Evolutionary conservation across 345 rosid genomes (phyloP), one percentile per base, ranked within the genome.

Genomic region (Turnera subulata): DNA sequence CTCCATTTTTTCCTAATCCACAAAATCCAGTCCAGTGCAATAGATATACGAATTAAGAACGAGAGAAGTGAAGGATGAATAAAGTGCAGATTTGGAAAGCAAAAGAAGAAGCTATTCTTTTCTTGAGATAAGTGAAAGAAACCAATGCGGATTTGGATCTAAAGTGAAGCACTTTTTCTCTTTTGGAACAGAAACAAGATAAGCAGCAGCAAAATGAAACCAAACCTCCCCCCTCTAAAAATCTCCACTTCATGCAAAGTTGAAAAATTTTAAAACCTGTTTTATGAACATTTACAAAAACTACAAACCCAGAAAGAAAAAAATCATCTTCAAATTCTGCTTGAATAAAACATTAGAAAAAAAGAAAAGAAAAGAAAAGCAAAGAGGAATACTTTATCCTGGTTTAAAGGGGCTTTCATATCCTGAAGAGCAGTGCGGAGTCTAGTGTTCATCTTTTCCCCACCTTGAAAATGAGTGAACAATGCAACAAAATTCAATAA

Each of bases 331-430:
- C 51, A 54, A 44, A 63, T n/a, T 54, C 53, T 16, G 44, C 20
- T 51, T 58, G 58, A 22, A 47, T 43, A 39, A 49, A 54, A 37
- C 21, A 39, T 3, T 29, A 16, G 50, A 62, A 64, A 53, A 47
- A 40, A 26, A 6, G 37, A 44, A 13, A 68, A 35, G 6, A 45
- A 21, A 29, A 47, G 51, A 42, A 49, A 51, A 53, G 54, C 48
- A 50, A 35, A 55, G 1, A 25, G 26, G 22, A 37, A 40, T 78
- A 81, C 88, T 71, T 61, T 76, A 48, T 73, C 74, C 58, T 69
- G 74, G 74, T 70, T 77, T 68, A 70, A 66, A 63, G 94, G 78
- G 78, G 93, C 67, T 79, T 80, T 80, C 79, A 81, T 80, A 70
- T 88, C 74, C 58, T 71, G 86, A 78, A 76, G 74, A 76, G 82